Evolutionary conservation across 75 land plant species (phyloP), one percentile per base, ranked within the genome.

Genomic region (Pinus albicaulis): DNA sequence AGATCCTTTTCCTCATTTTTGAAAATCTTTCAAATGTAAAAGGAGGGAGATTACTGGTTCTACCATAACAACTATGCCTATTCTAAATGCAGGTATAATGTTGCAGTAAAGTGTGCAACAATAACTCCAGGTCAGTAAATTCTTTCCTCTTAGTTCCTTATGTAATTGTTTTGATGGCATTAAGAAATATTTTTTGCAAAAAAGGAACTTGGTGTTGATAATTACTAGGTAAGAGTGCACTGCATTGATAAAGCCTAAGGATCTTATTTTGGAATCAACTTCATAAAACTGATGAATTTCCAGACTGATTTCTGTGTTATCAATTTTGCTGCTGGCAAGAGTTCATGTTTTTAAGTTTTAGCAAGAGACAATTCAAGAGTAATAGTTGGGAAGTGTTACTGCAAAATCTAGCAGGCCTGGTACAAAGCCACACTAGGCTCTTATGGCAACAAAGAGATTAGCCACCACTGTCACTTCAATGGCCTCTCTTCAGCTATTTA

Each of bases 21-120:
- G 8, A 1, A 36, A 20, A 66, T 38, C 70, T 7, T 36, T 31
- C 70, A 38, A 66, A 16, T 66, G 41, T 38, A 41, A 68, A 68
- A 1, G n/a, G n/a, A 3, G 14, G 11, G 71, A 34, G 41, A 68
- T 68, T 66, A 48, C 38, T 41, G 71, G 52, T n/a, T 68, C 3
- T 10, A 68, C n/a, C 71, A n/a, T 68, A 38, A 68, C 6, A 38
- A 38, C 12, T 68, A 13, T 12, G 38, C 3, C 38, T 22, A 59
- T 76, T 60, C 48, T n/a, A 63, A 2, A 60, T 79, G 59, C 89
- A 93, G 95, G 88, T 93, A 93, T 60, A 93, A 93, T 81, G 95
- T 93, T 79, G 95, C 93, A 38, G 77, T 93, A 4, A 93, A 93
- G 64, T 93, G 95, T 89, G 95, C 95, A 65, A 93, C 95, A 31